Percentiles rank a stretch among this genome's conserved stretches.
Evolutionary conservation across 139 green algal species (phyloP).

Genomic region (Chloropicon primus): DNA sequence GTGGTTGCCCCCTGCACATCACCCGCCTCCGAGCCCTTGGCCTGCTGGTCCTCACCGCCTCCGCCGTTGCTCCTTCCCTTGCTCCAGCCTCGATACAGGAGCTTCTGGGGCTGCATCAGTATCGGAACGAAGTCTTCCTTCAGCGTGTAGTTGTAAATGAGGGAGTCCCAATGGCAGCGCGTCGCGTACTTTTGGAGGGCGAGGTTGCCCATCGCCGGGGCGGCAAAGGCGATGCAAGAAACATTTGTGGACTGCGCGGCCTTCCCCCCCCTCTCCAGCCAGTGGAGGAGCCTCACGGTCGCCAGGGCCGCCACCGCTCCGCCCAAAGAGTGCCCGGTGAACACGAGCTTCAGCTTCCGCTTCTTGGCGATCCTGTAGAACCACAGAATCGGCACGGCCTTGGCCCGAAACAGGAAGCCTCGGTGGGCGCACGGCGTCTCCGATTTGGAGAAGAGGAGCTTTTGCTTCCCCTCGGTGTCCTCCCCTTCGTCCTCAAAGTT

Average conservation of each 20-base stretch:
- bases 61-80: too few species aligned
- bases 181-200: conserved; percentile 22
- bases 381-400: conserved; percentile 29
- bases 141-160: not conserved
- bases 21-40: not conserved
- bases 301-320: conserved; percentile 58
- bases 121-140: not conserved
- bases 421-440: conserved; percentile 27
- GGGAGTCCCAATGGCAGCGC: not conserved
- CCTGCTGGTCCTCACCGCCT: too few species aligned
- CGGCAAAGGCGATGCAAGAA: conserved; percentile 48
- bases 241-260: conserved; percentile 14
- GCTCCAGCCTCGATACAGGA: too few species aligned
- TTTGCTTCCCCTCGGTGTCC: too few species aligned
- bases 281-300: conserved; percentile 23
- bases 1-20: not conserved
- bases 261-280: conserved; percentile 35
- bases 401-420: conserved; percentile 43
- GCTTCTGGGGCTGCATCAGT: not conserved
- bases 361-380: conserved; percentile 34
- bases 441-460: not conserved
- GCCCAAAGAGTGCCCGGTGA: conserved; percentile 52
- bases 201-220: conserved; percentile 51
- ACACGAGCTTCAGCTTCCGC: conserved; percentile 34
- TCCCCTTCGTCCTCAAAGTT: not conserved